Conservation (phyloP, 192 early-diverging fungal genomes). For the Cetraspora pellucida region DNA sequence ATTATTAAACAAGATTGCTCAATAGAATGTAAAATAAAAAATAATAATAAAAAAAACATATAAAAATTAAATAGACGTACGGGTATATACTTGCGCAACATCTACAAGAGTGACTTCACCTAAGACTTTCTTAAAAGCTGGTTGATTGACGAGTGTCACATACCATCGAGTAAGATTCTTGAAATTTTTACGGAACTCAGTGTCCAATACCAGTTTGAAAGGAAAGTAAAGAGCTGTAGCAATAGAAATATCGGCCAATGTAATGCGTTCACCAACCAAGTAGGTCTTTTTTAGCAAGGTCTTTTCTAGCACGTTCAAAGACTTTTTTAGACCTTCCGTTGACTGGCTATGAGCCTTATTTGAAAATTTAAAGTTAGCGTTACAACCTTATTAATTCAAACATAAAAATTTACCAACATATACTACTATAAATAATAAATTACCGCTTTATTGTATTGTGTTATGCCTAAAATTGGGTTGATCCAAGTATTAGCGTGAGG, state of each 20-base stretch:
- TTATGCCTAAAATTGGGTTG: constrained; percentile 49
- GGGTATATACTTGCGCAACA: constrained; percentile 48
- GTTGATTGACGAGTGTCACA: constrained; percentile 81
- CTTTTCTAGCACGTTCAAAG: constrained; percentile 74
- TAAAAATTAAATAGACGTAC: not conserved
- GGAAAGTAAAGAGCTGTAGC: constrained; percentile 53
- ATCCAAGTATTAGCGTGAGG: constrained; percentile 49
- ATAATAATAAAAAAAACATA: not conserved
- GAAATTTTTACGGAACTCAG: constrained; percentile 79
- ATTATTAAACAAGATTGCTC: not conserved
- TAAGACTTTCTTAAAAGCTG: constrained; percentile 80
- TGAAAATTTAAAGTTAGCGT: constrained; percentile 25
- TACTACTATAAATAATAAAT: constrained; percentile 7
- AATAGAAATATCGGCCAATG: constrained; percentile 86
- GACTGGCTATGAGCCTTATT: constrained; percentile 69
- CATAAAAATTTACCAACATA: constrained; percentile 3
- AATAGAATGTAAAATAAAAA: not conserved
- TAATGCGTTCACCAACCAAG: constrained; percentile 92
- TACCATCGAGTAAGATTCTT: constrained; percentile 94
- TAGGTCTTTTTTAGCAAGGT: constrained; percentile 84
- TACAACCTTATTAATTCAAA: not conserved
- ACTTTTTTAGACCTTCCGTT: constrained; percentile 64
- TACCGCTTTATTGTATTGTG: constrained; percentile 46
- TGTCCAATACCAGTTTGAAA: constrained; percentile 66
- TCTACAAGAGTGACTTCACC: constrained; percentile 73